Conservation (phyloP, 352 stramenopile genomes). For the Globisporangium viniferum region DNA sequence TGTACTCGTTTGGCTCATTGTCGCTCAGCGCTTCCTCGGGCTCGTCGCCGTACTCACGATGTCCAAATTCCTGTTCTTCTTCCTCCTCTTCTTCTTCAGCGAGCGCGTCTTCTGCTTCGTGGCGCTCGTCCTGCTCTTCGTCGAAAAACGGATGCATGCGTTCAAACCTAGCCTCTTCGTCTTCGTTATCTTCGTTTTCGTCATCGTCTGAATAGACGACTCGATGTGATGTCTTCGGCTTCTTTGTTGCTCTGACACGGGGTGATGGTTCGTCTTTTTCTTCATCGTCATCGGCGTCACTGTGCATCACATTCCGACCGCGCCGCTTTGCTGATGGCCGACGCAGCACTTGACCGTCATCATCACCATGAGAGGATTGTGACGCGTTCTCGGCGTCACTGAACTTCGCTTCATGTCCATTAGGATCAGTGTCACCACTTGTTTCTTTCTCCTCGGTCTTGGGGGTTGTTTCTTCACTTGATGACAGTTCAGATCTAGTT, state of each 20-base stretch:
- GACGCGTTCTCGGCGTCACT: neutral
- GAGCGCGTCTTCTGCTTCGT: constrained; percentile 19
- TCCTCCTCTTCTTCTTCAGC: constrained; percentile 20
- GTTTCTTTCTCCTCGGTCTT: too few species aligned
- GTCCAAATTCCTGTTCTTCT: neutral
- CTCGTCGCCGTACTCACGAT: constrained; percentile 5
- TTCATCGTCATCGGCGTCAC: constrained; percentile 13
- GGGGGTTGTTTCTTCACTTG: neutral
- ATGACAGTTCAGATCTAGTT: neutral
- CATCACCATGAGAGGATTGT: too few species aligned
- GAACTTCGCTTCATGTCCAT: neutral
- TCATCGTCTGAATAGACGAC: constrained; percentile 21
- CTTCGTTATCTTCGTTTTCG: constrained; percentile 17
- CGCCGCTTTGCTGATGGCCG: constrained; percentile 1
- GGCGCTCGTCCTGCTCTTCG: constrained; percentile 23
- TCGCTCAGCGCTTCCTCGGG: constrained; percentile 1
- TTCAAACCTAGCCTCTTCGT: constrained; percentile 18
- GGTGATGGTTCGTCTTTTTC: constrained; percentile 3
- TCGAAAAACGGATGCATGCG: constrained; percentile 18
- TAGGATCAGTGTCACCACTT: neutral
- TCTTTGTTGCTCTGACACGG: neutral
- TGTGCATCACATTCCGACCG: constrained; percentile 3
- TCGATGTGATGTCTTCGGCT: neutral
- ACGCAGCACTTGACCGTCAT: neutral
- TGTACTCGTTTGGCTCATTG: neutral